These are phyloP conservation scores for Trichopus zeylanicus DNA, from an alignment of 116 monocot species.

Conservation along the genomic window DNA sequence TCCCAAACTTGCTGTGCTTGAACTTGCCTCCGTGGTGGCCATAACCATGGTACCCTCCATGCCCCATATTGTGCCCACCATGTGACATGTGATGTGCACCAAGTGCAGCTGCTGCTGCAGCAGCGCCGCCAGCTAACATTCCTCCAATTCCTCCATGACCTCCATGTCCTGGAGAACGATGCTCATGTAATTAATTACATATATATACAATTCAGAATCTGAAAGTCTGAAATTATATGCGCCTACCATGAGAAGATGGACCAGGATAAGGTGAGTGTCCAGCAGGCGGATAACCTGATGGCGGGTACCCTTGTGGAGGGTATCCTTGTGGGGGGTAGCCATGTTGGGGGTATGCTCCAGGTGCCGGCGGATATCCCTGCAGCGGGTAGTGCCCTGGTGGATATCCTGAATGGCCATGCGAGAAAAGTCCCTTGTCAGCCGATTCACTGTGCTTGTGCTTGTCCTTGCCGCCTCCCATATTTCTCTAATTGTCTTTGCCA, in stretches of 20 bases:
- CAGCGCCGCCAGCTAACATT: constrained; percentile 68
- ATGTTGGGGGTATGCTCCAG: constrained; percentile 13
- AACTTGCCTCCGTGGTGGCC: constrained; percentile 34
- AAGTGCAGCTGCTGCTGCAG: constrained; percentile 62
- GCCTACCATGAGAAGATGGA: constrained; percentile 19
- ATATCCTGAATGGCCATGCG: constrained; percentile 29
- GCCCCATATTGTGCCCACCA: constrained; percentile 7
- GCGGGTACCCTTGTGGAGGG: constrained; percentile 17
- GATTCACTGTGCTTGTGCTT: constrained; percentile 22
- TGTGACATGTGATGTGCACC: constrained; percentile 53
- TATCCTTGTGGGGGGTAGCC: constrained; percentile 12
- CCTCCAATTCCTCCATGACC: constrained; percentile 21
- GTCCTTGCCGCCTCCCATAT: constrained; percentile 72
- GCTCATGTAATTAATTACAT: not conserved
- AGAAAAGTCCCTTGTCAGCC: constrained; percentile 53
- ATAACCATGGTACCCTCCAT: constrained; percentile 8
- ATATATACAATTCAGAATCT: not conserved
- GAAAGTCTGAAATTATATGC: constrained; percentile 1
- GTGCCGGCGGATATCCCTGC: constrained; percentile 20
- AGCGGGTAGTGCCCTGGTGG: constrained; percentile 26
- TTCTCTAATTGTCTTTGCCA: too few relatives aligned
- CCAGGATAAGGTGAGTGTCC: constrained; percentile 19
- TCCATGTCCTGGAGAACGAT: constrained; percentile 46
- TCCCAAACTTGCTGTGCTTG: constrained; percentile 39
- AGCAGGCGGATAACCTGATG: constrained; percentile 15